These are phyloP conservation scores for Diaporthe humulicola DNA, from an alignment of 2,329 filamentous ascomycete genomes.

Conservation along the genomic window DNA sequence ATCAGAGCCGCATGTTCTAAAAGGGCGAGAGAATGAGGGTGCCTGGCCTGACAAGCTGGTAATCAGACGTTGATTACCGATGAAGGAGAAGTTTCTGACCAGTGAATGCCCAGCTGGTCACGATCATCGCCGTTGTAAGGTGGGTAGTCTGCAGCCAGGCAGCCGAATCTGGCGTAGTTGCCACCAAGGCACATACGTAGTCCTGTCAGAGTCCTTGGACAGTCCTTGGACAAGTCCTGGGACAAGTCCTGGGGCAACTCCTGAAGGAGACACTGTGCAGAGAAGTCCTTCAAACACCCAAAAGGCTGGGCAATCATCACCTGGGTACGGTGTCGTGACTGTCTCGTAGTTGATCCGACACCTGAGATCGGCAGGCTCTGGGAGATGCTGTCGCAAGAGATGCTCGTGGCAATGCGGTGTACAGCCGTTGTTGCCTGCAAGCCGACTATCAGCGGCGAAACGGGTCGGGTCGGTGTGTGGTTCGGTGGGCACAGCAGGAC, in stretches of 20 bases:
- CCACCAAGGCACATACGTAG: neutral
- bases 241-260: neutral
- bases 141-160: slow-evolving; percentile 5
- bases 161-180: neutral
- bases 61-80: neutral
- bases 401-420: slow-evolving; percentile 9
- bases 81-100: slow-evolving; percentile 2
- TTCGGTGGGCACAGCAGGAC: no score
- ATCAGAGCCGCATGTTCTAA: neutral
- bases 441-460: neutral
- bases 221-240: no score
- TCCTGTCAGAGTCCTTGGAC: no score
- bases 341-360: neutral
- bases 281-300: neutral
- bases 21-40: neutral
- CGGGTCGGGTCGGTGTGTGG: no score
- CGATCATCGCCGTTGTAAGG: no score
- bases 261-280: neutral
- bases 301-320: neutral
- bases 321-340: neutral
- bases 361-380: neutral
- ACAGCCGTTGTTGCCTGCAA: neutral
- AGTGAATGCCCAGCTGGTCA: slow-evolving; percentile 20
- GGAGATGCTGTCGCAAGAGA: neutral
- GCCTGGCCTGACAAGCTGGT: slow-evolving; percentile 12